Evolutionary conservation across 371 early-diverging fungal species (phyloP).

Genomic region (Mortierella sp.): DNA sequence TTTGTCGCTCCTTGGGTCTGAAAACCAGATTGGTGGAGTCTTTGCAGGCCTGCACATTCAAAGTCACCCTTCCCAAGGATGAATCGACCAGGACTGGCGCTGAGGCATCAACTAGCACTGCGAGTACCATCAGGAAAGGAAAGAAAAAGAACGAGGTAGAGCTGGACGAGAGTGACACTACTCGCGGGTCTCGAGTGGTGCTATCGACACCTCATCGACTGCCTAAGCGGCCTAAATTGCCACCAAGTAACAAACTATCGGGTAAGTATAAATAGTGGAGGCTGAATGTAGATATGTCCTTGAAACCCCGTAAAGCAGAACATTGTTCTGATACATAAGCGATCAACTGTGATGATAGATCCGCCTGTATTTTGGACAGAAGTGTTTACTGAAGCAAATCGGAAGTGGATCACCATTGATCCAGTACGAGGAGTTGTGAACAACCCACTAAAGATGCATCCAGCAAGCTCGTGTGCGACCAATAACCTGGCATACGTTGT

Average conservation of each 20-base stretch:
- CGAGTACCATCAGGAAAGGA: conserved; percentile 19
- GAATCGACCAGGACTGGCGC: conserved; percentile 11
- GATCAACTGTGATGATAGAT: background rate
- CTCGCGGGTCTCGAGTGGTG: conserved; percentile 46
- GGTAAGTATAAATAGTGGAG: conserved; percentile 17
- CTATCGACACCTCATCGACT: conserved; percentile 39
- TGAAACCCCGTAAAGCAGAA: background rate
- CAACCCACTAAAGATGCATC: conserved; percentile 68
- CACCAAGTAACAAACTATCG: conserved; percentile 35
- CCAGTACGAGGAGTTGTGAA: conserved; percentile 71
- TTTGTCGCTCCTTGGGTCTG: conserved; percentile 67
- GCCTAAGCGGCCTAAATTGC: conserved; percentile 55
- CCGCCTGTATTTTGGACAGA: conserved; percentile 77
- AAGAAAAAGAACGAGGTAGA: conserved; percentile 40
- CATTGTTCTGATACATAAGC: background rate
- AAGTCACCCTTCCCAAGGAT: conserved; percentile 50
- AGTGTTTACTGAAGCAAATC: conserved; percentile 61
- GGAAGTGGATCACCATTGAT: conserved; percentile 77
- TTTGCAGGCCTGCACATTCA: conserved; percentile 75
- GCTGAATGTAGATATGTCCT: too few species aligned
- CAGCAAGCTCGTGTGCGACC: conserved; percentile 50
- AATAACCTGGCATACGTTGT: conserved; percentile 74
- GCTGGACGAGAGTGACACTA: conserved; percentile 29
- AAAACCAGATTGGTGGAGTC: conserved; percentile 76
- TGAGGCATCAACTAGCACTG: background rate